A percentile compares a stretch with the other conserved stretches of the same genome.
These are phyloP conservation scores for Decorospora gaudefroyi DNA, from an alignment of 2,329 filamentous ascomycete genomes.

Conservation along the genomic window DNA sequence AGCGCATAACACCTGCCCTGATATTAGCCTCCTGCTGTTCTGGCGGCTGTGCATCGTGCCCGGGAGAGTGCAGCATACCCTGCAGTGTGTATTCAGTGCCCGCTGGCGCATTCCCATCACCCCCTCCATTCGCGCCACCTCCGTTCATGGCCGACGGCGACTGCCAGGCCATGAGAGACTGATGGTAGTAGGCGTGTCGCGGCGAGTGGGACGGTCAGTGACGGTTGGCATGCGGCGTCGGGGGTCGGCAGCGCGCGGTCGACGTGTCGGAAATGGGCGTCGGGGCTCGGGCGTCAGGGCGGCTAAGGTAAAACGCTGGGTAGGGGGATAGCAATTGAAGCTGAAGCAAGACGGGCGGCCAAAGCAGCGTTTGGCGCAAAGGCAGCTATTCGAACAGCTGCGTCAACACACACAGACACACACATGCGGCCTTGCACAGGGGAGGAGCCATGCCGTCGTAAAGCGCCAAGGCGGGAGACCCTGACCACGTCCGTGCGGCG, in stretches of 20 bases:
- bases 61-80: slow-evolving; percentile 53
- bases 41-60: slow-evolving; percentile 10
- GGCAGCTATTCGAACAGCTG: slow-evolving; percentile 7
- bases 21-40: slow-evolving; percentile 23
- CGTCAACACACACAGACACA: slow-evolving; percentile 4
- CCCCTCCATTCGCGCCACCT: slow-evolving; percentile 57
- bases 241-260: slow-evolving; percentile 29
- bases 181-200: slow-evolving; percentile 25
- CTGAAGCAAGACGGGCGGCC: slow-evolving; percentile 2
- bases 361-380: slow-evolving; percentile 7
- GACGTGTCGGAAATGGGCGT: slow-evolving; percentile 28
- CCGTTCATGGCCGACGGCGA: slow-evolving; percentile 66
- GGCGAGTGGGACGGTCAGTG: slow-evolving; percentile 31
- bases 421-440: slow-evolving; percentile 14
- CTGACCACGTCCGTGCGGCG: slow-evolving; percentile 12
- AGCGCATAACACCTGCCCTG: slow-evolving; percentile 88
- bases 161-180: slow-evolving; percentile 68
- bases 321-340: neutral
- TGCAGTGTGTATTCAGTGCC: slow-evolving; percentile 75
- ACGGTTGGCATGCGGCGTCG: slow-evolving; percentile 38
- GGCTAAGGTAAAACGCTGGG: slow-evolving; percentile 10
- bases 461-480: slow-evolving; percentile 19
- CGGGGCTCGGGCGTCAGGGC: slow-evolving; percentile 28
- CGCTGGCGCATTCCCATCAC: slow-evolving; percentile 56
- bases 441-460: slow-evolving; percentile 14